Evolutionary conservation across 176 grass and related monocot species (phyloP).

Genomic region (Oryza brachyantha): DNA sequence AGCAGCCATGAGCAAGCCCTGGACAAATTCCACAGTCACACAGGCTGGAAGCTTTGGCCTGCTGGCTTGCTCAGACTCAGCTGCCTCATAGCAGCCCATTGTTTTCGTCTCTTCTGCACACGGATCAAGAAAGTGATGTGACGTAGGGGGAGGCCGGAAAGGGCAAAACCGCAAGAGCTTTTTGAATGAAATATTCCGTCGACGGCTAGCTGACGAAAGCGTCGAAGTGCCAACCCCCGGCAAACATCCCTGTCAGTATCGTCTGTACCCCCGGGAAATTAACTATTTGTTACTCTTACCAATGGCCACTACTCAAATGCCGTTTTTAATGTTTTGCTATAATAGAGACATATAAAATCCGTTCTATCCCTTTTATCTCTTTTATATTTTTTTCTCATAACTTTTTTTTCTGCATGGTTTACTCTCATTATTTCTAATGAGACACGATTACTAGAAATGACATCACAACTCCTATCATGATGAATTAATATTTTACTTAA

Average conservation of each 20-base stretch:
- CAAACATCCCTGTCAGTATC: not conserved
- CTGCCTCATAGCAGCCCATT: not conserved
- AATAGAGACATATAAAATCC: no score
- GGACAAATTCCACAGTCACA: not conserved
- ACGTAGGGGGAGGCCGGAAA: not conserved
- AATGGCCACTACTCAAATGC: no score
- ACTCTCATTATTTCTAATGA: no score
- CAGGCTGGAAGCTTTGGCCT: not conserved
- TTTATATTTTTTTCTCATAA: no score
- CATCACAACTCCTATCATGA: no score
- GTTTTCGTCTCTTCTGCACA: not conserved
- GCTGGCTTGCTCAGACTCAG: not conserved
- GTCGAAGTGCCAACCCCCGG: not conserved
- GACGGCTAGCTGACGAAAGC: not conserved
- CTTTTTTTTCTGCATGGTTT: no score
- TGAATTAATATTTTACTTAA: no score
- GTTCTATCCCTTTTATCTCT: no score
- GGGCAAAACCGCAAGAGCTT: not conserved
- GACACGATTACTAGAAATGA: no score
- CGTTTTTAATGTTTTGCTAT: no score
- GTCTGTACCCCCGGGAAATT: no score
- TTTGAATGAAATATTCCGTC: not conserved
- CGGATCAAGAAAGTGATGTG: slow-evolving; percentile 1
- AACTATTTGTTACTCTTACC: no score
- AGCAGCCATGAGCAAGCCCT: not conserved